Evolutionary conservation across 768 basidiomycete genomes (phyloP).

Genomic region (Tricholoma terreum): DNA sequence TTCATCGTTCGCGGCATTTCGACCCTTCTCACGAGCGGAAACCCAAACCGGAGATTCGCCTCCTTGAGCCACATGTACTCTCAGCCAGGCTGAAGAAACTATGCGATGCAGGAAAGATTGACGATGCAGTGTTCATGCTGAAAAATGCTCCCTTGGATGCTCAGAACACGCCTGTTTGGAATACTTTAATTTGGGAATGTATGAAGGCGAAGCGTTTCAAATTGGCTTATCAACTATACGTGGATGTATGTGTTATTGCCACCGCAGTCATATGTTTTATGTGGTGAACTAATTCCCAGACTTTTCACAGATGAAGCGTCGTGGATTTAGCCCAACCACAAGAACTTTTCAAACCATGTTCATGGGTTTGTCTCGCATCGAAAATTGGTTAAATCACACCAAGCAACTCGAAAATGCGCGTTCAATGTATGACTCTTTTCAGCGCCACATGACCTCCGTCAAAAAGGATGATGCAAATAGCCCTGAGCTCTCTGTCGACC

Average conservation of each 20-base stretch:
- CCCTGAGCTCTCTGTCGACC: slow-evolving; percentile 45
- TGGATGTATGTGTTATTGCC: slow-evolving; percentile 49
- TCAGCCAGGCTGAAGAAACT: slow-evolving; percentile 56
- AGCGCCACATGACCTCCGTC: slow-evolving; percentile 46
- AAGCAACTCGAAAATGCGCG: slow-evolving; percentile 64
- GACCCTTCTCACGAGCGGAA: slow-evolving; percentile 27
- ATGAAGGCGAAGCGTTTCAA: slow-evolving; percentile 56
- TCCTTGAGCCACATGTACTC: slow-evolving; percentile 63
- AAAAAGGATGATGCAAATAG: slow-evolving; percentile 46
- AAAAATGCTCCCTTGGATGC: slow-evolving; percentile 68
- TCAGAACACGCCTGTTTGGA: slow-evolving; percentile 77
- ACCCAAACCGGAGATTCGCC: slow-evolving; percentile 30
- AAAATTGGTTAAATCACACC: slow-evolving; percentile 54
- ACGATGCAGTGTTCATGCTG: slow-evolving; percentile 64
- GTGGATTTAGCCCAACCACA: slow-evolving; percentile 67
- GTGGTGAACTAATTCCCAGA: slow-evolving; percentile 1
- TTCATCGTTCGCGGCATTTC: slow-evolving; percentile 40
- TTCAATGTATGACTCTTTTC: slow-evolving; percentile 56
- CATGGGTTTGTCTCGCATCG: slow-evolving; percentile 56
- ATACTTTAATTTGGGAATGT: slow-evolving; percentile 68
- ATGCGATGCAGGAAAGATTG: slow-evolving; percentile 51
- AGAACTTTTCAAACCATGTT: slow-evolving; percentile 72
- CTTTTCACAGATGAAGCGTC: slow-evolving; percentile 73
- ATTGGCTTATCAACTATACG: slow-evolving; percentile 61
- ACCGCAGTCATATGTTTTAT: slow-evolving; percentile 3